Base-by-base conservation (phyloP, 2,329 filamentous ascomycete genomes). In the Hymenoscyphus occultus region DNA sequence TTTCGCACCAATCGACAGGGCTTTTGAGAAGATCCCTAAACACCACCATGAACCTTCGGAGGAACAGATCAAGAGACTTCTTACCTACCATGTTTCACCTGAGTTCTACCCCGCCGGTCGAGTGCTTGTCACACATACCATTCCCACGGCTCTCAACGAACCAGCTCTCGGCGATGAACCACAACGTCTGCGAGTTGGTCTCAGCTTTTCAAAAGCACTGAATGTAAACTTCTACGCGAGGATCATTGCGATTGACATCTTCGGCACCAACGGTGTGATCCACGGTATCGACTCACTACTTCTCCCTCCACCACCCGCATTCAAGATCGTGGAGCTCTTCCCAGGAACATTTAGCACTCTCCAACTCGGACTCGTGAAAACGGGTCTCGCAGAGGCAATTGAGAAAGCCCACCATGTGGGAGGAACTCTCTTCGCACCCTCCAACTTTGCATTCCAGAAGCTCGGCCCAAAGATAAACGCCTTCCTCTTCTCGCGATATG, bases 401-500 rank as follows among this genome's bases (percentile, higher is more conserved):
- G 80, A 89, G 62, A 80, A 84, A 70, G 80, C 83, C 69, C 72
- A 76, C 78, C 62, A 79, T 79, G 42, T 80, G 2, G 92, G 92
- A 42, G 86, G 87, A 48, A 97, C 93, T 2, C 75, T 95, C 67
- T 96, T 97, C 72, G 90, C 90, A 0, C 93, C 93, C 0, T 86
- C 84, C 57, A 97, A 97, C 82, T 79, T 78, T 4, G 93, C 93
- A n/a, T 97, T 94, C 80, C 75, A 83, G 71, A 85, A 85, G 69
- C 87, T 97, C 0, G 92, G 92, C 0, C 83, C 85, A 0, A 81
- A 76, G 63, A 85, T 89, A 72, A 96, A 94, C 74, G 90, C 88
- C 28, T 97, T 96, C 82, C 82, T 97, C 3, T 97, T 97, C 83
- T 84, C 84, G 76, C 91, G 89, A 65, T 84, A 82, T 61, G 93